Percentiles rank a stretch among this genome's conserved stretches.
These are phyloP conservation scores for Candida ulmi DNA, from an alignment of 805 yeast species.

Conservation along the genomic window DNA sequence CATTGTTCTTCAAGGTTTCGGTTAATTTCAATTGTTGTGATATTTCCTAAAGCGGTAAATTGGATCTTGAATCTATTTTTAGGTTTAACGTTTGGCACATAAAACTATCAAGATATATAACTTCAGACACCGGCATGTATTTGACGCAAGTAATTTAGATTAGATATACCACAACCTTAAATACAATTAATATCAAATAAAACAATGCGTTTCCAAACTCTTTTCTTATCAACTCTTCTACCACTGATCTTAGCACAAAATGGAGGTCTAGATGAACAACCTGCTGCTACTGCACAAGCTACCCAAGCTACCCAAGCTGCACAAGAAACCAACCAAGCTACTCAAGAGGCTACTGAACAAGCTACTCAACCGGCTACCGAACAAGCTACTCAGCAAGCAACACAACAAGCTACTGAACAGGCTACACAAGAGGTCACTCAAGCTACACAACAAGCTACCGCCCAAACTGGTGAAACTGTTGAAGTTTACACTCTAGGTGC, in stretches of 20 bases:
- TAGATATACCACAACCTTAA: no score
- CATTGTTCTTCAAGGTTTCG: neutral
- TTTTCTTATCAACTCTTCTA: constrained; percentile 2
- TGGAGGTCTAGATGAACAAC: constrained; percentile 4
- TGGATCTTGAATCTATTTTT: no score
- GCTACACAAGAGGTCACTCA: no score
- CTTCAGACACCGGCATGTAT: no score
- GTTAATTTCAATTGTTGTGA: neutral
- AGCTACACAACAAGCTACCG: no score
- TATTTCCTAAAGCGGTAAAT: neutral
- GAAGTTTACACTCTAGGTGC: neutral
- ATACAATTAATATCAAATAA: no score
- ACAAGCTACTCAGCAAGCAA: neutral
- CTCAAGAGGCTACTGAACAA: neutral
- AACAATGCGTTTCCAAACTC: constrained; percentile 3
- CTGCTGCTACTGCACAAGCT: neutral
- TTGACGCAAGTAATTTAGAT: no score
- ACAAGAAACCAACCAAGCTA: neutral
- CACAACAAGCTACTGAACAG: neutral
- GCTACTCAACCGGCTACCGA: no score
- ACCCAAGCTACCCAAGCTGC: neutral
- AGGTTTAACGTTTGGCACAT: neutral
- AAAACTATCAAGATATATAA: no score
- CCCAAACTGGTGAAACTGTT: no score
- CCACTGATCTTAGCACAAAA: constrained; percentile 3